phyloP scores from a whole-genome alignment of 495 filamentous ascomycete species.

The Lasiosphaeria ovina region DNA sequence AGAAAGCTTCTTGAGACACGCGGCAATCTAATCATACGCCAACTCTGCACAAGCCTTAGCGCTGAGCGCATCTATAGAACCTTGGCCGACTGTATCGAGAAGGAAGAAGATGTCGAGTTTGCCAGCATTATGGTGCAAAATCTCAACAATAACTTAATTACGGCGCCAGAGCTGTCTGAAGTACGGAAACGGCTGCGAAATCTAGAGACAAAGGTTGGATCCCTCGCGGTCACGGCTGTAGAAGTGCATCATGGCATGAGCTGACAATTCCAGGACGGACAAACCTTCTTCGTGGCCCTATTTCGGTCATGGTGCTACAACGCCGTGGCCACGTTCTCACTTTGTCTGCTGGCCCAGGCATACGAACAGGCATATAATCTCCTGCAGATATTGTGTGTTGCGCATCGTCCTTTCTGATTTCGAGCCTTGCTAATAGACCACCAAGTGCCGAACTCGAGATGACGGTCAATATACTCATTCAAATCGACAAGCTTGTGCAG shows the following conservation, averaged over 20 bases:
- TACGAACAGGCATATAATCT: slow-evolving; percentile 98
- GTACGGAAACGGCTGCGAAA: slow-evolving; percentile 87
- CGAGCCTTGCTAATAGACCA: slow-evolving; percentile 13
- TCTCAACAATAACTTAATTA: slow-evolving; percentile 98
- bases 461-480: slow-evolving; percentile 97
- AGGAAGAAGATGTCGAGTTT: slow-evolving; percentile 97
- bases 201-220: slow-evolving; percentile 68
- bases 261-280: slow-evolving; percentile 65
- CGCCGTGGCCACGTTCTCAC: slow-evolving; percentile 92
- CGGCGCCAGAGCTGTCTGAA: slow-evolving; percentile 89
- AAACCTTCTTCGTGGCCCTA: slow-evolving; percentile 89
- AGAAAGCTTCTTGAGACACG: slow-evolving; percentile 84
- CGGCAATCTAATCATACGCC: slow-evolving; percentile 94
- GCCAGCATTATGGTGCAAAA: slow-evolving; percentile 99
- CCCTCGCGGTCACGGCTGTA: background rate
- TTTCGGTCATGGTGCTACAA: slow-evolving; percentile 99
- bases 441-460: slow-evolving; percentile 92
- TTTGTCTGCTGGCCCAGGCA: slow-evolving; percentile 93
- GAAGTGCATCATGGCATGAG: slow-evolving; percentile 23
- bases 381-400: slow-evolving; percentile 84
- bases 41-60: slow-evolving; percentile 88
- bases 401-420: background rate
- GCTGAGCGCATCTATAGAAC: slow-evolving; percentile 96
- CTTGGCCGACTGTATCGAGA: slow-evolving; percentile 93
- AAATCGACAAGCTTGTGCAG: slow-evolving; percentile 98